Conservation (phyloP, 176 grass and related monocot genomes). For the Ampelocalamus luodianensis region DNA sequence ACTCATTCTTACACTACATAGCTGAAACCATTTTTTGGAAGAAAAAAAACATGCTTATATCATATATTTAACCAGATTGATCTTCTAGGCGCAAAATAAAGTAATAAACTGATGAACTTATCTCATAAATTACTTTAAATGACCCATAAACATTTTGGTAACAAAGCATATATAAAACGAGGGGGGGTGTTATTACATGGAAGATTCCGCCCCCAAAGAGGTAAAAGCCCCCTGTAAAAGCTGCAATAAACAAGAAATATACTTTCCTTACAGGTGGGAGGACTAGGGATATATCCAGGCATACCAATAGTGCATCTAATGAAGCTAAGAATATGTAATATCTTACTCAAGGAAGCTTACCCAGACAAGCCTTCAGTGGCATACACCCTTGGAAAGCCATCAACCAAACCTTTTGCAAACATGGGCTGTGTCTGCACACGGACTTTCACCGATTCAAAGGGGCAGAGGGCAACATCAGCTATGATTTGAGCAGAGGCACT, state of each 20-base stretch:
- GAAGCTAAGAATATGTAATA: neutral
- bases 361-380: constrained; percentile 84
- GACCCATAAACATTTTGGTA: constrained; percentile 10
- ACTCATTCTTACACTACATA: neutral
- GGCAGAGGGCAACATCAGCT: constrained; percentile 86
- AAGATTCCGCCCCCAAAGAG: constrained; percentile 95
- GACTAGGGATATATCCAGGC: constrained; percentile 17
- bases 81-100: neutral
- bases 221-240: constrained; percentile 91
- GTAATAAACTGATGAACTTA: constrained; percentile 4
- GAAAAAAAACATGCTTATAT: neutral
- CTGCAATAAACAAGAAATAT: constrained; percentile 54
- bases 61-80: constrained; percentile 19
- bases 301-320: neutral
- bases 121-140: constrained; percentile 1
- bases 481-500: constrained; percentile 96
- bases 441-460: constrained; percentile 95
- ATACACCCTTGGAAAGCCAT: constrained; percentile 93
- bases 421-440: constrained; percentile 84
- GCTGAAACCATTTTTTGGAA: neutral
- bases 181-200: constrained; percentile 66
- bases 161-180: constrained; percentile 18
- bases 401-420: constrained; percentile 85
- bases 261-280: neutral
- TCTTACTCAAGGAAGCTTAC: constrained; percentile 58